Conservation (phyloP, 805 yeast species). For the Saturnispora diversa region DNA sequence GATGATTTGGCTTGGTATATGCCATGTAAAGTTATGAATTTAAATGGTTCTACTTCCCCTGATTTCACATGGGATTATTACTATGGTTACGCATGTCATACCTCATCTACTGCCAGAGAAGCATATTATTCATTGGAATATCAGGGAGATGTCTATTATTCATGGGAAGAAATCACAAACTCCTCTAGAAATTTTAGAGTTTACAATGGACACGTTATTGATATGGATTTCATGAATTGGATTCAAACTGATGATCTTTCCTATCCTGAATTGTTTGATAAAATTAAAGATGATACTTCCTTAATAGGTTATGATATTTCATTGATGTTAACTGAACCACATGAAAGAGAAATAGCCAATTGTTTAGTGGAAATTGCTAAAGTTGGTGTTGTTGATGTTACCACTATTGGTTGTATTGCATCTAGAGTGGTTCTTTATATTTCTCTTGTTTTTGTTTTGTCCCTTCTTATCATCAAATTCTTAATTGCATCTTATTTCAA, state of each 20-base stretch:
- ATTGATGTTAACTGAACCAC: constrained; percentile 53
- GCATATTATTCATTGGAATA: constrained; percentile 53
- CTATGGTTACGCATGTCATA: constrained; percentile 88
- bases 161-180: constrained; percentile 80
- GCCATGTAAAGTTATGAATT: constrained; percentile 72
- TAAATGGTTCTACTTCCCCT: constrained; percentile 64
- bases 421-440: constrained; percentile 74
- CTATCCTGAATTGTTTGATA: constrained; percentile 66
- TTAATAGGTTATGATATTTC: constrained; percentile 80
- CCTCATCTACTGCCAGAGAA: constrained; percentile 58
- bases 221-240: constrained; percentile 71
- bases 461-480: constrained; percentile 73
- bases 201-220: constrained; percentile 83
- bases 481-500: constrained; percentile 81
- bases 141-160: constrained; percentile 71
- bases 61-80: constrained; percentile 59
- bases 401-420: constrained; percentile 90
- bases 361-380: constrained; percentile 80
- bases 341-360: constrained; percentile 64
- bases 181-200: constrained; percentile 72
- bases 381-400: constrained; percentile 84
- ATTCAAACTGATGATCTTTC: constrained; percentile 57
- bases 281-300: constrained; percentile 43
- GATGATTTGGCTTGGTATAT: constrained; percentile 86
- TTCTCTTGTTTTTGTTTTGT: constrained; percentile 75